A percentile compares a stretch with the other conserved stretches of the same genome.
These are phyloP conservation scores for Pseudozyma flocculosa DNA, from an alignment of 1,284 basidiomycete species.

Conservation along the genomic window DNA sequence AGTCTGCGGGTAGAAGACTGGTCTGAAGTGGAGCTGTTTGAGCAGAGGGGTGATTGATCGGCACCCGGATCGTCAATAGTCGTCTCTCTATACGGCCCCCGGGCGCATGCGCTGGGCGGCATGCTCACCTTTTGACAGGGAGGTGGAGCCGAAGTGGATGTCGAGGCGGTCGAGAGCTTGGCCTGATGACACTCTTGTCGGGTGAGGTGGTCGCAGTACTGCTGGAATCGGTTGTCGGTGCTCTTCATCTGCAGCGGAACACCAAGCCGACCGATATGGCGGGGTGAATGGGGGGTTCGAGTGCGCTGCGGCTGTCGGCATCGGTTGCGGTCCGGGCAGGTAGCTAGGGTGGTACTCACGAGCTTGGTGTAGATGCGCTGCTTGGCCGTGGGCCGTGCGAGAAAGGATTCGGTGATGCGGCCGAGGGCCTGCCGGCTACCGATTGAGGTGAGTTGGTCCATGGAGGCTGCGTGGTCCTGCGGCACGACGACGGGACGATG, in stretches of 20 bases:
- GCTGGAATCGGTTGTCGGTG: conserved; percentile 42
- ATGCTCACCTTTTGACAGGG: too few relatives aligned
- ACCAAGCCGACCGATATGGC: too few relatives aligned
- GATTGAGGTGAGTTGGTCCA: conserved; percentile 1
- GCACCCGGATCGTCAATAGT: not conserved
- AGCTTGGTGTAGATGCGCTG: conserved; percentile 37
- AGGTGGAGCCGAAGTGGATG: too few relatives aligned
- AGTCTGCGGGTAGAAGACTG: conserved; percentile 46
- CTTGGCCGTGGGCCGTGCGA: conserved; percentile 48
- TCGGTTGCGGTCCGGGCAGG: too few relatives aligned
- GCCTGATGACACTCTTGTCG: conserved; percentile 31
- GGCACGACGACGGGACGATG: not conserved
- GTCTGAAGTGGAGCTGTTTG: conserved; percentile 44
- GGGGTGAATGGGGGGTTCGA: too few relatives aligned
- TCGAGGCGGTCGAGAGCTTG: not conserved
- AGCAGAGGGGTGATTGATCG: conserved; percentile 1
- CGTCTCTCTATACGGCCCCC: too few relatives aligned
- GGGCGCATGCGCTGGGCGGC: too few relatives aligned
- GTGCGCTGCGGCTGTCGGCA: too few relatives aligned
- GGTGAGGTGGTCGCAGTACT: conserved; percentile 47
- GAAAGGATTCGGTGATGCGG: conserved; percentile 34
- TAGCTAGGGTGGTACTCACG: conserved; percentile 4
- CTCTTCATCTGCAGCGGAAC: conserved; percentile 19
- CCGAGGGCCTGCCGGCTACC: conserved; percentile 6
- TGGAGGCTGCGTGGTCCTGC: not conserved